Evolutionary conservation across 2,329 filamentous ascomycete genomes (phyloP), one percentile per base, ranked within the genome.

Genomic region (Fusarium aywerte): DNA sequence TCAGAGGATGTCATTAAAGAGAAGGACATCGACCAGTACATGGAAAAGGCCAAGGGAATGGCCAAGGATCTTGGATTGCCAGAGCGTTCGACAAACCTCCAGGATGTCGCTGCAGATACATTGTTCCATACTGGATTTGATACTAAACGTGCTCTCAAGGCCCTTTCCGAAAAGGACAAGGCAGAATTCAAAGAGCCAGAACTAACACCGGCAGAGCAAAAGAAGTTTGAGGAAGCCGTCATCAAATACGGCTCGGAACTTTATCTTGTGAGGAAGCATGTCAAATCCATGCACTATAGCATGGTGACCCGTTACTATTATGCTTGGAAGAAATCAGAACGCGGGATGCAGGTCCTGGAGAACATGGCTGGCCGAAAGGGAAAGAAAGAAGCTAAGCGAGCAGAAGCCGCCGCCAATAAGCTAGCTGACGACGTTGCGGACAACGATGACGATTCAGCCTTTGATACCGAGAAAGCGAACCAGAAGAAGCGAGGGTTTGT

Each of bases 221-320:
- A 96, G 79, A 91, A 90, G 62, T 98, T 98, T 72, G 96, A 97
- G 74, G 94, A 97, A 75, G 96, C 88, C 38, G 92, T 99, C 12
- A 82, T 87, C 44, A 97, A 96, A 76, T 97, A 90, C 74, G 96
- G 96, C 21, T 97, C 95, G 0, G 96, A 99, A 79, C 88, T 97
- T 72, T 87, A 92, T 68, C 86, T 87, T 44, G 90, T 98, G 61
- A 93, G 90, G 68, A 89, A 91, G 70, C 92, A 97, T 76, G 92
- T 97, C 73, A 94, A 93, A 78, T 92, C 90, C 0, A 88, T 96
- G 70, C 88, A 87, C 38, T 89, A 93, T 64, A 89, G 90, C 49
- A 88, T 92, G 59, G 90, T 97, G 64, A 93, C 97, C 25, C 91
- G 96, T 5, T 96, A 92, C 76, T 99, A 98, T 79, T 99, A 99